Conservation (phyloP, 208 protist species). For the Wallacemonas sp. region DNA sequence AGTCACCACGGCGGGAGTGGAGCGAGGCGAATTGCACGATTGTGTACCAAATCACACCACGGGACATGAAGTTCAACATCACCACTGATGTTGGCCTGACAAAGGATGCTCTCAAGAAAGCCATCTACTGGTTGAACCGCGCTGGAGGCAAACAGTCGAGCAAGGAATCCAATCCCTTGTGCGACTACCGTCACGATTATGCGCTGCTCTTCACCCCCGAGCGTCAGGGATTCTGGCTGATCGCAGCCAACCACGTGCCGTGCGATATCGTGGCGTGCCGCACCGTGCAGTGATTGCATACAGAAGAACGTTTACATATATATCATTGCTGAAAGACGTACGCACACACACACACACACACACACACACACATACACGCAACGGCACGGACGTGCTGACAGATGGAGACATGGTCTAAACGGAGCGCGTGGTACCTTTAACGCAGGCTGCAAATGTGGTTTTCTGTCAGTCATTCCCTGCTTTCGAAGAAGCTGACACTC, state of each 20-base stretch:
- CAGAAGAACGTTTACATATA: too few species aligned
- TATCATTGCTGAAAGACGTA: too few species aligned
- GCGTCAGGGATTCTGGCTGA: constrained; percentile 84
- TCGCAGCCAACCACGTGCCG: constrained; percentile 83
- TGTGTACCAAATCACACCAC: constrained; percentile 86
- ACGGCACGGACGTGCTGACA: too few species aligned
- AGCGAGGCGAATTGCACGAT: constrained; percentile 75
- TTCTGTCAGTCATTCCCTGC: too few species aligned
- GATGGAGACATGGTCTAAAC: too few species aligned
- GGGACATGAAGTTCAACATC: constrained; percentile 90
- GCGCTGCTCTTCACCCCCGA: constrained; percentile 83
- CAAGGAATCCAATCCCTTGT: constrained; percentile 72
- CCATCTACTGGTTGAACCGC: constrained; percentile 71
- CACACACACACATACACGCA: too few species aligned
- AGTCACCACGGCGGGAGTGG: constrained; percentile 61
- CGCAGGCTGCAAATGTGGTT: too few species aligned
- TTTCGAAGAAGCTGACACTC: too few species aligned
- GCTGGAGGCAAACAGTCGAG: constrained; percentile 14
- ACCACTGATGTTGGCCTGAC: constrained; percentile 56
- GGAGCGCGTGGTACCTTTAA: too few species aligned
- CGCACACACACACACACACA: too few species aligned
- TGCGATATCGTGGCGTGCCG: constrained; percentile 89
- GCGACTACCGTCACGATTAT: constrained; percentile 85
- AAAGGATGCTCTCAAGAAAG: constrained; percentile 76
- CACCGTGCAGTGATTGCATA: constrained; percentile 22